Base-by-base conservation (phyloP, 805 yeast species). In the Wickerhamomyces alni region DNA sequence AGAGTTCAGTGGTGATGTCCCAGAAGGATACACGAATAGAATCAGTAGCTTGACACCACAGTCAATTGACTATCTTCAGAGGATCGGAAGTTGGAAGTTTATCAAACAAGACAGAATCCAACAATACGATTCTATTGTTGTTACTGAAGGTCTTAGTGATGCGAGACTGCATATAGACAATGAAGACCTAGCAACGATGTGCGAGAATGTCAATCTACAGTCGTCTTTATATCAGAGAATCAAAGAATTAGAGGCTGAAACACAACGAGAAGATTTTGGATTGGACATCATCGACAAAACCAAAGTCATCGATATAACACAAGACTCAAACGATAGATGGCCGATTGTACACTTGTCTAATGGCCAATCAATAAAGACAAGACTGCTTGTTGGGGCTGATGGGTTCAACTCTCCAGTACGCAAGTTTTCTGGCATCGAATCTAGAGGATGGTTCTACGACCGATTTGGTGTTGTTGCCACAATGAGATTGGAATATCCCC, bases 341-440 rank as follows among this genome's bases (percentile, higher is more conserved):
- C 97, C 97, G 1, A 55, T 77, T 8, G 80, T 91, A 12, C 66
- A 72, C 19, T 65, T 89, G 12, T 74, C 76, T 12, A 74, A 74
- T 45, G 97, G 96, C 1, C 73, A 74, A 12, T 47, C 55, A 11
- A 67, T 81, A 37, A 74, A 75, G 52, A 74, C 95, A 0, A 70
- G 96, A 39, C 67, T 89, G n/a, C 66, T 89, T 17, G 77, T 93
- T 13, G 99, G 99, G 8, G 95, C 96, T 30, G 99, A 93, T 59
- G 99, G 99, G 1, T 87, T 80, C 59, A 87, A 88, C 59, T 88
- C 97, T 1, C 96, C 97, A 0, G 98, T 85, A 6, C 73, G 97
- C 35, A 70, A 74, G 46, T 89, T 74, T 54, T 82, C 97, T 0
- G 79, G 75, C 2, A 88, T 93, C 40, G 81, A 80, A 55, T 77